phyloP scores from a whole-genome alignment of 768 basidiomycete species.

The Mycena crocata region DNA sequence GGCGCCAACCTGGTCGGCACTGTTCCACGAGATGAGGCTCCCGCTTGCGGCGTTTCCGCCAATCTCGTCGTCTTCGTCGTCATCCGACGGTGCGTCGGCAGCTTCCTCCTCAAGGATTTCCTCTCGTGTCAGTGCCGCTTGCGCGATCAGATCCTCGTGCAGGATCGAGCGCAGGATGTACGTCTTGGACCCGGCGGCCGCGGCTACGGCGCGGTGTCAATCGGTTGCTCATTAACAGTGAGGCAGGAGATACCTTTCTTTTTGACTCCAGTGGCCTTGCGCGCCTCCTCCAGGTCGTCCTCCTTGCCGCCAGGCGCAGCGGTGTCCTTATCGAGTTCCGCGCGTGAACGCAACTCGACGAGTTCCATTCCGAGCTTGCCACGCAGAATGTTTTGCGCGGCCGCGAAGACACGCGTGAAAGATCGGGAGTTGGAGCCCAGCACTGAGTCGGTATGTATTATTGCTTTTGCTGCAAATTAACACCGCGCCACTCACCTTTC shows the following conservation, averaged over 20 bases:
- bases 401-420: conserved; percentile 73
- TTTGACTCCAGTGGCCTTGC: conserved; percentile 67
- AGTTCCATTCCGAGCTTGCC: conserved; percentile 87
- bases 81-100: conserved; percentile 60
- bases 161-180: conserved; percentile 88
- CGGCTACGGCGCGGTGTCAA: conserved; percentile 47
- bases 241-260: conserved; percentile 68
- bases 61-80: conserved; percentile 60
- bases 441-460: conserved; percentile 38
- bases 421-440: conserved; percentile 56
- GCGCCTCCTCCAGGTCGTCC: conserved; percentile 59
- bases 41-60: conserved; percentile 61
- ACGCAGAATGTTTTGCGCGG: conserved; percentile 73
- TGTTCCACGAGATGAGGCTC: conserved; percentile 80
- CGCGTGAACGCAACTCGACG: conserved; percentile 77
- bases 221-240: conserved; percentile 4
- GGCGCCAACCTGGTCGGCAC: conserved; percentile 71
- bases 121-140: conserved; percentile 66
- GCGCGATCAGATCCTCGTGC: conserved; percentile 69
- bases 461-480: neutral
- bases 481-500: conserved; percentile 63
- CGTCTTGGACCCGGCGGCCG: conserved; percentile 74
- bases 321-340: conserved; percentile 61
- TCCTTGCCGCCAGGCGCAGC: conserved; percentile 49
- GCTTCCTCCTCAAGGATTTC: conserved; percentile 62